phyloP scores from a whole-genome alignment of 306 rosid genomes.

The Vicia villosa region DNA sequence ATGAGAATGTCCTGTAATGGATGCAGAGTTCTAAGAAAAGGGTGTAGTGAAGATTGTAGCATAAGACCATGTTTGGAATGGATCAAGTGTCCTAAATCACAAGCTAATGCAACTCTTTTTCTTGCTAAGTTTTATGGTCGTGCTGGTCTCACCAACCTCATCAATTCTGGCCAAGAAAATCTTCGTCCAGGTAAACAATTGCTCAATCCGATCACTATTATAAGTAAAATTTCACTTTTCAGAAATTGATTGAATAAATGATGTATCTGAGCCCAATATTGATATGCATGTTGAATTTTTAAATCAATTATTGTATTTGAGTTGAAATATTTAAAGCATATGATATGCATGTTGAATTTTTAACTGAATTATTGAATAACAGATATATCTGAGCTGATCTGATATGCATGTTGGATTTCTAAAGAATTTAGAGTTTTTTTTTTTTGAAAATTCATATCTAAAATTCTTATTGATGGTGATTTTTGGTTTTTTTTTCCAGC shows the following conservation, averaged over 20 bases:
- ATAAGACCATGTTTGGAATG: conserved; percentile 89
- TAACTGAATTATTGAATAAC: too few relatives aligned
- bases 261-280: too few relatives aligned
- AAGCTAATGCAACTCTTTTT: conserved; percentile 89
- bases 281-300: too few relatives aligned
- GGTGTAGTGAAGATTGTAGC: conserved; percentile 88
- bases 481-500: conserved; percentile 43
- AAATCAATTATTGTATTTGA: too few relatives aligned
- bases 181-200: conserved; percentile 71
- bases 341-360: too few relatives aligned
- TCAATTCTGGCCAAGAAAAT: conserved; percentile 81
- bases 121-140: conserved; percentile 98
- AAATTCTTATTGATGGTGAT: neutral
- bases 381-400: too few relatives aligned
- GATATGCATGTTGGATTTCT: neutral
- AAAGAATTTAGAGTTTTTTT: neutral
- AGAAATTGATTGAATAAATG: too few relatives aligned
- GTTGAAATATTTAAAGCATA: too few relatives aligned
- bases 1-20: conserved; percentile 99
- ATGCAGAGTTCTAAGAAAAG: conserved; percentile 83
- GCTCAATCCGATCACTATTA: too few relatives aligned
- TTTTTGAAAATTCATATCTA: neutral
- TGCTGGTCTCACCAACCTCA: conserved; percentile 89
- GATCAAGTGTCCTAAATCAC: conserved; percentile 84
- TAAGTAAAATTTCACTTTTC: too few relatives aligned